Evolutionary conservation across 805 yeast genomes (phyloP).

Genomic region (Candida nanaspora): DNA sequence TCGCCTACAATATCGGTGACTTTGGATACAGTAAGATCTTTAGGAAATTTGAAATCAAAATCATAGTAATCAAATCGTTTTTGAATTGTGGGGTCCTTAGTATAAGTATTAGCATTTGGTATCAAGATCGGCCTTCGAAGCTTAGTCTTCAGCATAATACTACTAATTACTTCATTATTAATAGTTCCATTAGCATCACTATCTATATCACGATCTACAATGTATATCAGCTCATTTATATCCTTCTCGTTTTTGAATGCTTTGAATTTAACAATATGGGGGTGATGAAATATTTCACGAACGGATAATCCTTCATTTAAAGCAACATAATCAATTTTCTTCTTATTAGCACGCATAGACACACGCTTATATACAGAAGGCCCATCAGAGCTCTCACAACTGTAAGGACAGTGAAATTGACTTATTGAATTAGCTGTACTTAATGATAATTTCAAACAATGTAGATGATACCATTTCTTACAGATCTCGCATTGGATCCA

Average conservation of each 20-base stretch:
- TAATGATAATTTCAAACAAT: conserved; percentile 35
- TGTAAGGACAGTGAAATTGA: conserved; percentile 44
- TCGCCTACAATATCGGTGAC: conserved; percentile 56
- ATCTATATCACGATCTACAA: conserved; percentile 17
- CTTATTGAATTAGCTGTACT: conserved; percentile 32
- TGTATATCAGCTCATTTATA: conserved; percentile 18
- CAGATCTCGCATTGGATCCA: conserved; percentile 60
- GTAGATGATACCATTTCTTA: conserved; percentile 45
- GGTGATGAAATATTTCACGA: conserved; percentile 49
- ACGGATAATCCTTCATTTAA: conserved; percentile 63
- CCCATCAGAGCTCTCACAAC: conserved; percentile 40
- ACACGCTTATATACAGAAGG: conserved; percentile 42
- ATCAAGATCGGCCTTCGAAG: conserved; percentile 25
- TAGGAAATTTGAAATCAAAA: conserved; percentile 34
- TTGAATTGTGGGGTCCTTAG: neutral
- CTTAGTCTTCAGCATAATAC: conserved; percentile 19
- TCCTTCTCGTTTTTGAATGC: conserved; percentile 22
- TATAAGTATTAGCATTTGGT: conserved; percentile 7
- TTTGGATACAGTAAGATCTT: conserved; percentile 43
- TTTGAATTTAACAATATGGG: conserved; percentile 34
- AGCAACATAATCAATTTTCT: conserved; percentile 71
- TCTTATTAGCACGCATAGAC: conserved; percentile 42
- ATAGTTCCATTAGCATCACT: conserved; percentile 11
- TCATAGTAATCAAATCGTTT: conserved; percentile 2
- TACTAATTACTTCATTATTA: conserved; percentile 16